phyloP scores from a whole-genome alignment of 352 stramenopile species.

The Globisporangium okanoganense region DNA sequence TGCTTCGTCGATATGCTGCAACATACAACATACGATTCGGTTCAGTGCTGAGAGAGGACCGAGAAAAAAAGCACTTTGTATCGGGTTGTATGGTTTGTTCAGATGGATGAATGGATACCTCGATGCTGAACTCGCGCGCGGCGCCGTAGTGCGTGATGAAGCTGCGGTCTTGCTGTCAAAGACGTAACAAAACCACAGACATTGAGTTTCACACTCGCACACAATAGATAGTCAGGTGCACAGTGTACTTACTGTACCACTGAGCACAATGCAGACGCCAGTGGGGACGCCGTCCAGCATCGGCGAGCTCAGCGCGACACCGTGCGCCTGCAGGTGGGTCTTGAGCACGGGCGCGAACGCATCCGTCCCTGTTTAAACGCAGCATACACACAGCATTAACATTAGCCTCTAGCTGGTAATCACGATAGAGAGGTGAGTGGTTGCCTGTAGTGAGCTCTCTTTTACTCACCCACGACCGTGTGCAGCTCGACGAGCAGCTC shows the following conservation, averaged over 20 bases:
- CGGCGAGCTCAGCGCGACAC: slow-evolving; percentile 43
- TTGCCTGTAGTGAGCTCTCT: neutral
- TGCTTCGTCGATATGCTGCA: slow-evolving; percentile 61
- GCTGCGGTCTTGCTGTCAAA: slow-evolving; percentile 59
- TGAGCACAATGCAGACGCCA: slow-evolving; percentile 79
- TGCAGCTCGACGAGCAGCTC: slow-evolving; percentile 47
- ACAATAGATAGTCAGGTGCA: no score
- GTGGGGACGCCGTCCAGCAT: slow-evolving; percentile 37
- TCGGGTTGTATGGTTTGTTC: neutral
- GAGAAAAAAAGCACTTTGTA: neutral
- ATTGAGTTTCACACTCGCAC: neutral
- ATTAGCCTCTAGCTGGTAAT: neutral
- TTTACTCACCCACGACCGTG: slow-evolving; percentile 43
- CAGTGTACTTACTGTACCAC: slow-evolving; percentile 47
- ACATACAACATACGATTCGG: neutral
- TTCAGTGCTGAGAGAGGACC: neutral
- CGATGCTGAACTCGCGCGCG: slow-evolving; percentile 47
- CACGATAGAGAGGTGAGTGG: neutral
- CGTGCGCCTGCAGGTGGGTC: slow-evolving; percentile 34
- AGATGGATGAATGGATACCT: slow-evolving; percentile 30
- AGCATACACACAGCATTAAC: neutral
- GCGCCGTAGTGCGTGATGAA: slow-evolving; percentile 85
- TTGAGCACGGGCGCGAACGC: slow-evolving; percentile 41
- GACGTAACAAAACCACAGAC: neutral
- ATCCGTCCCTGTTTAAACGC: slow-evolving; percentile 31